These are phyloP conservation scores for Ceratocystiopsis minuta DNA, from an alignment of 2,329 filamentous ascomycete genomes.

Conservation along the genomic window DNA sequence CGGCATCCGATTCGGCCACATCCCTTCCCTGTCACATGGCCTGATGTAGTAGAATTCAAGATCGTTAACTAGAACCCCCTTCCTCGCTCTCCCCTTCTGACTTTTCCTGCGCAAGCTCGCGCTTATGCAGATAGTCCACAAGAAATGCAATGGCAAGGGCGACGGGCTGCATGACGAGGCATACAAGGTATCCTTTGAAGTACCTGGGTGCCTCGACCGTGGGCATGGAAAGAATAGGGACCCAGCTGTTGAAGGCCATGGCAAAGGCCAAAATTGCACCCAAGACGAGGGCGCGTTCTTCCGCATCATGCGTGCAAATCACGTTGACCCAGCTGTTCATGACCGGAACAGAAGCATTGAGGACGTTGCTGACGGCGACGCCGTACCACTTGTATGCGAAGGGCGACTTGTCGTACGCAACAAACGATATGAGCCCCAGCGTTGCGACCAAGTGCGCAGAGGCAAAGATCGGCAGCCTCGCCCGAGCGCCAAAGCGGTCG, in stretches of 20 bases:
- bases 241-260: constrained; percentile 20
- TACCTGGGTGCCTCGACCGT: constrained; percentile 15
- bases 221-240: constrained; percentile 16
- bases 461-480: constrained; percentile 3
- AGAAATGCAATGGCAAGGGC: neutral
- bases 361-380: constrained; percentile 4
- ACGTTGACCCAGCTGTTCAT: constrained; percentile 19
- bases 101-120: neutral
- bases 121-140: constrained; percentile 1
- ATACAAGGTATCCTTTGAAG: constrained; percentile 12
- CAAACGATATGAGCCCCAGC: constrained; percentile 1
- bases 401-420: neutral
- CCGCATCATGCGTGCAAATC: constrained; percentile 19
- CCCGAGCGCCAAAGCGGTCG: constrained; percentile 1
- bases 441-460: constrained; percentile 2
- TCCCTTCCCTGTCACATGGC: too few relatives aligned
- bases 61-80: too few relatives aligned
- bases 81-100: too few relatives aligned
- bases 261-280: constrained; percentile 22
- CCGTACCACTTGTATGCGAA: constrained; percentile 6
- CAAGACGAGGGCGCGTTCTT: constrained; percentile 23
- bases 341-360: constrained; percentile 6
- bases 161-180: constrained; percentile 4
- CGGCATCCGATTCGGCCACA: too few relatives aligned
- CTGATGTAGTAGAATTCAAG: too few relatives aligned